Percentiles rank a stretch among this genome's conserved stretches.
These are phyloP conservation scores for Allium sativum DNA, from an alignment of 106 monocot genomes.

Conservation along the genomic window DNA sequence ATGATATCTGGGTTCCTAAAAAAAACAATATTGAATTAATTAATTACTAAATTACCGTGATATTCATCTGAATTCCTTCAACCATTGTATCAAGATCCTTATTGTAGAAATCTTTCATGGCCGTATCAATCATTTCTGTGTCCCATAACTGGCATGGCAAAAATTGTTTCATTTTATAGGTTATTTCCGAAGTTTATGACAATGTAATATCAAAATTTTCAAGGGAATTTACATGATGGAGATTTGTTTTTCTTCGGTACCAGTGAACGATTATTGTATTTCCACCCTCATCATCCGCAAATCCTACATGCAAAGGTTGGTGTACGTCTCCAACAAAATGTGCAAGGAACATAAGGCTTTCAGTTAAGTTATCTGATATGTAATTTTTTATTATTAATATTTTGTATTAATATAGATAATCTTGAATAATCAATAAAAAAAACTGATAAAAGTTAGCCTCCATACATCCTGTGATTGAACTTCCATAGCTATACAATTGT, in stretches of 20 bases:
- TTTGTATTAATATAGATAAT: not conserved
- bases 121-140: slow-evolving; percentile 39
- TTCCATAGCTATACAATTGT: slow-evolving; percentile 33
- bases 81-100: slow-evolving; percentile 37
- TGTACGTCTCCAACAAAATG: slow-evolving; percentile 77
- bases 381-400: not conserved
- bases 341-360: slow-evolving; percentile 79
- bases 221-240: slow-evolving; percentile 46
- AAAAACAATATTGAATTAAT: not conserved
- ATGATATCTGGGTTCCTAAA: not conserved
- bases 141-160: slow-evolving; percentile 49
- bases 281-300: slow-evolving; percentile 57
- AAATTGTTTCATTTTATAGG: not conserved
- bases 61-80: slow-evolving; percentile 32
- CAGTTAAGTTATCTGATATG: slow-evolving; percentile 49
- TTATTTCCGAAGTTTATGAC: not conserved
- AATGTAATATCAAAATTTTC: not conserved
- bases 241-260: slow-evolving; percentile 64
- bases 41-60: slow-evolving; percentile 31
- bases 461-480: slow-evolving; percentile 41
- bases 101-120: slow-evolving; percentile 42
- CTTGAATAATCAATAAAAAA: not conserved
- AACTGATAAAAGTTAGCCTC: not conserved
- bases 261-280: slow-evolving; percentile 71
- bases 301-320: slow-evolving; percentile 64